Conservation (phyloP, 495 filamentous ascomycete species). For the Penicillium ucsense region DNA sequence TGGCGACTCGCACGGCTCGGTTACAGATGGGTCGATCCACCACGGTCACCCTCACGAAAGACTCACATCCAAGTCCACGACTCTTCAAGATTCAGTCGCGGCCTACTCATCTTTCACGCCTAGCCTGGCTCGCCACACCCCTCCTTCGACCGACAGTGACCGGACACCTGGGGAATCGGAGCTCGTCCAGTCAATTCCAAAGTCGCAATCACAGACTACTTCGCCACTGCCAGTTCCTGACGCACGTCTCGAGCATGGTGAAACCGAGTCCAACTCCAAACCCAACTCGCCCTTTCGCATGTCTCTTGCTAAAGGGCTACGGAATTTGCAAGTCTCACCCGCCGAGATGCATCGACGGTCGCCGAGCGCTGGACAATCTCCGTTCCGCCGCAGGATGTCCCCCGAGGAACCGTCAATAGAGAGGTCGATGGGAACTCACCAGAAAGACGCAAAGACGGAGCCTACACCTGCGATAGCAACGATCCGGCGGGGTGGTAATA, state of each 20-base stretch:
- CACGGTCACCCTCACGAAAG: no score
- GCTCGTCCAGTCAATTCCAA: conserved; percentile 1
- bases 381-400: conserved; percentile 28
- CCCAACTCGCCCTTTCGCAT: conserved; percentile 29
- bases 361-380: conserved; percentile 15
- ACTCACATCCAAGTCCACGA: no score
- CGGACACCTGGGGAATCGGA: neutral
- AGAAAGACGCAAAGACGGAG: conserved; percentile 22
- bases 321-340: conserved; percentile 12
- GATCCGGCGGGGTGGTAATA: conserved; percentile 3
- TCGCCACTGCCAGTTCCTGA: conserved; percentile 18
- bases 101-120: conserved; percentile 25
- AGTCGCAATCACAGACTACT: conserved; percentile 16
- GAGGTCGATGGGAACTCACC: conserved; percentile 12
- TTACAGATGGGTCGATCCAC: no score
- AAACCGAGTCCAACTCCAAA: conserved; percentile 23
- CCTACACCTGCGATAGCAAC: neutral
- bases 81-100: neutral
- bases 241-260: conserved; percentile 17
- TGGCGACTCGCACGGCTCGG: conserved; percentile 4
- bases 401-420: conserved; percentile 22
- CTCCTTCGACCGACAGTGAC: conserved; percentile 18
- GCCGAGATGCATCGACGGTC: conserved; percentile 21
- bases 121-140: conserved; percentile 17
- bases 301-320: conserved; percentile 24